A percentile compares a stretch with the other conserved stretches of the same genome.
phyloP scores from a whole-genome alignment of 176 grass and related monocot species.

The Oryza brachyantha region DNA sequence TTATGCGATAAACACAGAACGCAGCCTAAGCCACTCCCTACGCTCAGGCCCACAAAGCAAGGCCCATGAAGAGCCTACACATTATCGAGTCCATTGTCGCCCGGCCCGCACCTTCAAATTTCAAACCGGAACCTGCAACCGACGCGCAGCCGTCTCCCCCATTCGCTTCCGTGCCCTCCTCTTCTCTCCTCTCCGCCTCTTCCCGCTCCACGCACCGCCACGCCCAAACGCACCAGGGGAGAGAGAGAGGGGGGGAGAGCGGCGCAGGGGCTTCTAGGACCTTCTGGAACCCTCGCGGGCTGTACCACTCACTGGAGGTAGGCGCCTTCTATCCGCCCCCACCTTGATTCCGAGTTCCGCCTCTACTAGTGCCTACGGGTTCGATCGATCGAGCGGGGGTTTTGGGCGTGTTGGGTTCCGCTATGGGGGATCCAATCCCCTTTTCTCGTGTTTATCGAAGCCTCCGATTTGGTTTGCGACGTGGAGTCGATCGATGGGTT shows the following conservation, averaged over 20 bases:
- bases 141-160: not conserved
- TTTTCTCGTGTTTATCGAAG: too few relatives aligned
- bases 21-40: too few relatives aligned
- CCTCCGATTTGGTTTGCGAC: not conserved
- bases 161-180: not conserved
- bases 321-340: too few relatives aligned
- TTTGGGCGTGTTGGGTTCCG: too few relatives aligned
- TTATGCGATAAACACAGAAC: too few relatives aligned
- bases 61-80: too few relatives aligned
- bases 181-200: not conserved
- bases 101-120: constrained; percentile 10
- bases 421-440: not conserved
- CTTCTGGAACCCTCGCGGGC: not conserved
- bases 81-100: not conserved
- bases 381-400: too few relatives aligned
- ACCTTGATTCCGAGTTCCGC: too few relatives aligned
- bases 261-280: not conserved
- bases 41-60: not conserved
- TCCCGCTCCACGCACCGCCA: not conserved
- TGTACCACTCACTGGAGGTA: not conserved
- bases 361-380: too few relatives aligned
- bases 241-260: not conserved
- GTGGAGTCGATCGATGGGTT: not conserved
- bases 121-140: not conserved
- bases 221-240: not conserved